These are phyloP conservation scores for Didymella pinodella DNA, from an alignment of 2,329 filamentous ascomycete genomes.

Conservation along the genomic window DNA sequence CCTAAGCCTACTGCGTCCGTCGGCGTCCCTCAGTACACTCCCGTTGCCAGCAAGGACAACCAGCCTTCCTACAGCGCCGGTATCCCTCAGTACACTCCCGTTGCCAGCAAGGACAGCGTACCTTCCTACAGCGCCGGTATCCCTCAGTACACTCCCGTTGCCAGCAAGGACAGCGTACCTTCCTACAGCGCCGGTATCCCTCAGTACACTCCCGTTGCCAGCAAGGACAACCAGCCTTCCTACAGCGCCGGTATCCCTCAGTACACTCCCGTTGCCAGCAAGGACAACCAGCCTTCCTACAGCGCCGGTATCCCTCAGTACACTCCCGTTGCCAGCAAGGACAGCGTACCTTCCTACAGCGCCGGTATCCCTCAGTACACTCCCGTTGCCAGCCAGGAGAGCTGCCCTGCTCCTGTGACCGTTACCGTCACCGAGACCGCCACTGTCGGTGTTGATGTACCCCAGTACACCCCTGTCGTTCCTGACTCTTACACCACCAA, in stretches of 20 bases:
- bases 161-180: constrained; percentile 15
- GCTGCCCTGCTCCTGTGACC: constrained; percentile 40
- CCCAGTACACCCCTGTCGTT: constrained; percentile 19
- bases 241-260: constrained; percentile 14
- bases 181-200: constrained; percentile 20
- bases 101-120: background rate
- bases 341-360: too few relatives aligned
- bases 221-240: constrained; percentile 22
- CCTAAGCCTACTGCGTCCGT: constrained; percentile 24
- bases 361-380: constrained; percentile 16
- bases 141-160: constrained; percentile 13
- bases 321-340: constrained; percentile 2
- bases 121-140: constrained; percentile 26
- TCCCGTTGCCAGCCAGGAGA: constrained; percentile 14
- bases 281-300: constrained; percentile 23
- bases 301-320: constrained; percentile 14
- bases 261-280: constrained; percentile 7
- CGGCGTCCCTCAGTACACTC: constrained; percentile 19
- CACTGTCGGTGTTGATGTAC: constrained; percentile 21
- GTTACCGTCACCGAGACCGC: constrained; percentile 37
- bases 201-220: constrained; percentile 10
- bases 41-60: background rate
- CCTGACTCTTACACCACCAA: constrained; percentile 27
- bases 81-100: constrained; percentile 13
- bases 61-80: constrained; percentile 8